These are phyloP conservation scores for Metarhizium sp. DNA, from an alignment of 2,329 filamentous ascomycete genomes.

Conservation along the genomic window DNA sequence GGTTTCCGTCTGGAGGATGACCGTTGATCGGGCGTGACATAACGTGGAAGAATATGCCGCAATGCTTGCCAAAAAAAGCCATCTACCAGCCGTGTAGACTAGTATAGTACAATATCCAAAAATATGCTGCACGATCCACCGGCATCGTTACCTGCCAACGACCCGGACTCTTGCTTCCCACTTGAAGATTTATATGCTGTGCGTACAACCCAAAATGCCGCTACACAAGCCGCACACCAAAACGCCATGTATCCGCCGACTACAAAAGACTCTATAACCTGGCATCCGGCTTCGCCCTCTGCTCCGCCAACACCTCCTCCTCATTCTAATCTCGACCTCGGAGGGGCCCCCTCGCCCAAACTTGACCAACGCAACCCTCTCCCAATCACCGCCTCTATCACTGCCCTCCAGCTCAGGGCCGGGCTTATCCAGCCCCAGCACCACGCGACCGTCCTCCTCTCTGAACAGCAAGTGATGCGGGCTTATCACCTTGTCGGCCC, in stretches of 20 bases:
- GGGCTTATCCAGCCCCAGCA: slow-evolving; percentile 49
- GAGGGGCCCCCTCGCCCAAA: slow-evolving; percentile 42
- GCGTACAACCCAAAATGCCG: no score
- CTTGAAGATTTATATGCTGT: no score
- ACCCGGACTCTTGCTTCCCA: no score
- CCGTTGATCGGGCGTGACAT: no score
- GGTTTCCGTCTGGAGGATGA: no score
- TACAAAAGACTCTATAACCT: not conserved
- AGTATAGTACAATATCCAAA: no score
- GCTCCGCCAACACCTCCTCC: slow-evolving; percentile 40
- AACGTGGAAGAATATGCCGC: no score
- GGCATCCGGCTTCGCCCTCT: slow-evolving; percentile 21
- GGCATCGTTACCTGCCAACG: no score
- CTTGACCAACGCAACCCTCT: slow-evolving; percentile 48
- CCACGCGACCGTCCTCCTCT: slow-evolving; percentile 34
- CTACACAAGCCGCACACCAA: not conserved
- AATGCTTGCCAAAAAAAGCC: no score
- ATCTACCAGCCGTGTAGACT: no score
- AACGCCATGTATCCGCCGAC: not conserved
- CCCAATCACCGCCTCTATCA: slow-evolving; percentile 44
- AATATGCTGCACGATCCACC: no score
- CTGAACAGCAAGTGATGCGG: slow-evolving; percentile 38
- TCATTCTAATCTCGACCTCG: slow-evolving; percentile 41
- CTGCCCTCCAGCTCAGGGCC: slow-evolving; percentile 42
- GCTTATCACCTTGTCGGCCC: slow-evolving; percentile 53